Evolutionary conservation across 2,329 filamentous ascomycete species (phyloP), one percentile per base, ranked within the genome.

Genomic region (Aspergillus latus): DNA sequence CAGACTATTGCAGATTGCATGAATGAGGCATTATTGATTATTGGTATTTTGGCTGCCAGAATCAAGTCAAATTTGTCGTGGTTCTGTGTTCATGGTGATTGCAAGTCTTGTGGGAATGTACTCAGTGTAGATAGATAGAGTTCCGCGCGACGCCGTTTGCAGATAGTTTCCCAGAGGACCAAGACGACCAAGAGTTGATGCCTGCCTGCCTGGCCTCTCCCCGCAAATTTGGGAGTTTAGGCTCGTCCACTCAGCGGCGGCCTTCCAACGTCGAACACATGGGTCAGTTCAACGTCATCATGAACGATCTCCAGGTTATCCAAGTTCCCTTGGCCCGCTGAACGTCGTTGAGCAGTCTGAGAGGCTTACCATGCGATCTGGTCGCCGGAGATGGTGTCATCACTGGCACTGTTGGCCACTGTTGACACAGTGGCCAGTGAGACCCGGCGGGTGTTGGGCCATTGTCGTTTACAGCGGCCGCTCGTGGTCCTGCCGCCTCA

Each of bases 271-370:
- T 48, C 47, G 37, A 47, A 45, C 53, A 42, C 53, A 51, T 51
- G 46, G 37, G 29, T 56, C 60, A 56, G 58, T 59, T 57, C 57
- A 57, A 64, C 62, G 62, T 64, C 62, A 64, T 61, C 57, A 13
- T 37, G 9, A 37, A 37, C 2, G 9, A 1, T 4, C 13, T 37
- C 34, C 34, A 37, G 45, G 48, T 61, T 60, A 58, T 37, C 34
- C 34, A 37, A 44, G 48, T 61, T 60, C 60, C 62, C 40, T 61
- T 58, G 57, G 45, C 55, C 55, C 57, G 53, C 36, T 28, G 45
- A 36, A 58, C 36, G 49, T 48, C 29, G 16, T 30, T 3, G 43
- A 37, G 34, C 34, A 37, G 34, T 37, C 8, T 37, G 34, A 37
- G 34, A 37, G 34, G 34, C 34, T 37, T 13, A 37, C 34, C 9